Base-by-base conservation (phyloP, 768 basidiomycete genomes). In the Suillus subaureus region DNA sequence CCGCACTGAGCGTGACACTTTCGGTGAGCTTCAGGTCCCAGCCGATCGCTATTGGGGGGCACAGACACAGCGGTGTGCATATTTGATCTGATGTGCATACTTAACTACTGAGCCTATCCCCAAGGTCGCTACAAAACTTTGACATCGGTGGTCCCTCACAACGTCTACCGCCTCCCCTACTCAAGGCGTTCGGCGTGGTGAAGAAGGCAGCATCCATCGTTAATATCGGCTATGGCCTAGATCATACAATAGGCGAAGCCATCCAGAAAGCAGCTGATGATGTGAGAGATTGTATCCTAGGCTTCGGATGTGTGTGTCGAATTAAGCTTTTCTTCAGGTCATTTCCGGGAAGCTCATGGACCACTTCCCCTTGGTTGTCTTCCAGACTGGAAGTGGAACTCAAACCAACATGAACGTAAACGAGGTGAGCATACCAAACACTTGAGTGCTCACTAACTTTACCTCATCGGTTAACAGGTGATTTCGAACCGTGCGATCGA, bases 361-460 rank as follows among this genome's bases (percentile, higher is more conserved):
- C 70, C 93, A 99, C 79, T 99, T 99, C 81, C 97, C 97, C 31
- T 83, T 99, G 45, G 97, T 99, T 43, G 96, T 99, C 47, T 99
- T 98, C 87, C 97, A 99, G 79, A 99, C 97, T n/a, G 97, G 97
- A 66, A 96, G 94, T 63, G 97, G 97, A 31, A 99, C 97, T 2
- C 97, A 99, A 79, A 96, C 92, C 74, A 99, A 99, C 83, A 99
- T 99, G 97, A 99, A 94, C 77, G 94, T 88, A 67, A 99, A 99
- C 77, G 97, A 99, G 87, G 94, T 91, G 54, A 23, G 78, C 63
- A 33, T 9, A 21, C 2, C 5, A 16, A 4, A 21, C 15, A 5
- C 60, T 49, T 31, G 23, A 47, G 45, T 42, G 33, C 6, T 43
- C 6, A 1, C 23, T 37, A 40, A 49, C 13, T 21, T 7, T n/a